phyloP scores from a whole-genome alignment of 164 flowering plant genomes.

The Sextonia rubra region DNA sequence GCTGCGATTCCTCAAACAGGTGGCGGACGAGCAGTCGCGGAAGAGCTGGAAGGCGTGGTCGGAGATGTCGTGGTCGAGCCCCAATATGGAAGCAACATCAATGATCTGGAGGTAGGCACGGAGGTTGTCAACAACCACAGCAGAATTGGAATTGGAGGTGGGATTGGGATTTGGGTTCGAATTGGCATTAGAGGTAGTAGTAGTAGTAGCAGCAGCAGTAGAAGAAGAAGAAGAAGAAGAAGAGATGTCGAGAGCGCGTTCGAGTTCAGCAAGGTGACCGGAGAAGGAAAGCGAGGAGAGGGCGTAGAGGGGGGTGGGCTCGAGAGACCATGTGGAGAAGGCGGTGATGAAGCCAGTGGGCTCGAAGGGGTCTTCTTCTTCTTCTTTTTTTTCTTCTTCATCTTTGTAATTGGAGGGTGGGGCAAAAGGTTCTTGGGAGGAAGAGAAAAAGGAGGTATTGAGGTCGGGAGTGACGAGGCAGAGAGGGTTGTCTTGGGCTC shows the following conservation, averaged over 20 bases:
- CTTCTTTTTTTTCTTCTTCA: background rate
- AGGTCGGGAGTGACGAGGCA: conserved; percentile 86
- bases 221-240: conserved; percentile 33
- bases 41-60: conserved; percentile 93
- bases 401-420: background rate
- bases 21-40: conserved; percentile 87
- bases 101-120: conserved; percentile 93
- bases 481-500: conserved; percentile 83
- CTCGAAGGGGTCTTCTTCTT: conserved; percentile 74
- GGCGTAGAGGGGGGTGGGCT: conserved; percentile 60
- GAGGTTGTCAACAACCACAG: conserved; percentile 70
- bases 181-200: background rate
- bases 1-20: conserved; percentile 92
- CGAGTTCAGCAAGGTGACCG: conserved; percentile 90
- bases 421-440: conserved; percentile 19
- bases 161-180: background rate
- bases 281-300: conserved; percentile 70
- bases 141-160: background rate
- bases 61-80: conserved; percentile 71
- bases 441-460: background rate
- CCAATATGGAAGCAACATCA: conserved; percentile 82
- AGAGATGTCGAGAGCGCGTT: conserved; percentile 61
- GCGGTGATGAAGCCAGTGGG: conserved; percentile 91
- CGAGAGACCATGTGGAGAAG: conserved; percentile 94
- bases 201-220: conserved; percentile 13